These are phyloP conservation scores for Primulina eburnea DNA, from an alignment of 257 asterid species.

Conservation along the genomic window DNA sequence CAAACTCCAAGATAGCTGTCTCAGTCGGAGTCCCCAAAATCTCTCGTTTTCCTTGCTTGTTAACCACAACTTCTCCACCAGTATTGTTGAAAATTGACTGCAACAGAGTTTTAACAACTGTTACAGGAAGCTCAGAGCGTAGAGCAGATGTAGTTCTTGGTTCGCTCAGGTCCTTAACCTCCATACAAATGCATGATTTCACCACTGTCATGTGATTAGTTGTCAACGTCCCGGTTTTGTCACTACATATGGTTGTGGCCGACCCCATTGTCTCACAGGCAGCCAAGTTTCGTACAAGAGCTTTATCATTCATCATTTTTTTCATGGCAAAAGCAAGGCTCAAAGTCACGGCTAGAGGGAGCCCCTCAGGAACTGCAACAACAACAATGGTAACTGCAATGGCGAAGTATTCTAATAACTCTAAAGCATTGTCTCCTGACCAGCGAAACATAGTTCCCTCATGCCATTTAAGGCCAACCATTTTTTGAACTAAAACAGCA, in stretches of 20 bases:
- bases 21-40: conserved; percentile 88
- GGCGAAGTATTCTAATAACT: conserved; percentile 75
- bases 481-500: conserved; percentile 68
- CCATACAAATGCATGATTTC: conserved; percentile 73
- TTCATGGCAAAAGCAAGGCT: conserved; percentile 90
- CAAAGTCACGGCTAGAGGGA: conserved; percentile 78
- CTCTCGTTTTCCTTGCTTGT: conserved; percentile 55
- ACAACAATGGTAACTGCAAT: conserved; percentile 89
- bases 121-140: conserved; percentile 49
- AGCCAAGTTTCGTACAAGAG: conserved; percentile 78
- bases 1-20: conserved; percentile 74
- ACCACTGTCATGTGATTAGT: conserved; percentile 89
- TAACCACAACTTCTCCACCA: conserved; percentile 75
- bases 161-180: conserved; percentile 37
- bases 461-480: conserved; percentile 49
- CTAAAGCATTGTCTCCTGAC: conserved; percentile 76
- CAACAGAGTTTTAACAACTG: conserved; percentile 39
- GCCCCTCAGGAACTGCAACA: conserved; percentile 92
- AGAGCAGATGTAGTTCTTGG: conserved; percentile 33
- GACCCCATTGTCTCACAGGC: conserved; percentile 96
- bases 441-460: conserved; percentile 49
- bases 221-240: conserved; percentile 76
- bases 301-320: conserved; percentile 88
- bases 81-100: conserved; percentile 79
- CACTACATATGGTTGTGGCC: conserved; percentile 80